Conservation (phyloP, 768 basidiomycete species). For the Cubamyces lactineus region DNA sequence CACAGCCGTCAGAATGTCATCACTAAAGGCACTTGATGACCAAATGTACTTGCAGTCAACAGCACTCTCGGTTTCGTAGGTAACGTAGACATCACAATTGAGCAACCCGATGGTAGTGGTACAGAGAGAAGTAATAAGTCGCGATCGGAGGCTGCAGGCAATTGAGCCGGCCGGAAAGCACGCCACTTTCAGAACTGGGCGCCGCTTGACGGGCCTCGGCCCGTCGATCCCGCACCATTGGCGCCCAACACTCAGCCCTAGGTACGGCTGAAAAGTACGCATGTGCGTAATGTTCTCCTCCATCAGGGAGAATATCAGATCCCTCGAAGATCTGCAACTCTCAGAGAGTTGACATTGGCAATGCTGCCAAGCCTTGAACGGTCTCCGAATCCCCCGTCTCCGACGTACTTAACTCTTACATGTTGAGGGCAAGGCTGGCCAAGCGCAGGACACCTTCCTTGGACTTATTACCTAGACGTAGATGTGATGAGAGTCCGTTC, state of each 20-base stretch:
- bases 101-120: background rate
- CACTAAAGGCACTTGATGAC: background rate
- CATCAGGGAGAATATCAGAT: background rate
- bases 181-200: background rate
- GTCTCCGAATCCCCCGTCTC: background rate
- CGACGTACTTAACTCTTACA: constrained; percentile 21
- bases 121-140: background rate
- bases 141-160: background rate
- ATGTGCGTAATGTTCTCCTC: background rate
- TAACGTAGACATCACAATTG: constrained; percentile 26
- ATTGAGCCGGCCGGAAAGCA: too few species aligned
- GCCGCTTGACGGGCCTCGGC: background rate
- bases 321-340: background rate
- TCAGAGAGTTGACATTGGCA: too few species aligned
- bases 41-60: constrained; percentile 44
- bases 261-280: background rate
- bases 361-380: background rate
- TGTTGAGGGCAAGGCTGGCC: constrained; percentile 65
- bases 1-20: background rate
- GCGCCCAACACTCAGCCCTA: too few species aligned
- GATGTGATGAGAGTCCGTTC: too few species aligned
- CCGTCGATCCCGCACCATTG: background rate
- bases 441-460: constrained; percentile 85
- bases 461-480: constrained; percentile 74
- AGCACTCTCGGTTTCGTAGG: constrained; percentile 37